These are phyloP conservation scores for Flaveria ramosissima DNA, from an alignment of 129 eudicot species.

Conservation along the genomic window DNA sequence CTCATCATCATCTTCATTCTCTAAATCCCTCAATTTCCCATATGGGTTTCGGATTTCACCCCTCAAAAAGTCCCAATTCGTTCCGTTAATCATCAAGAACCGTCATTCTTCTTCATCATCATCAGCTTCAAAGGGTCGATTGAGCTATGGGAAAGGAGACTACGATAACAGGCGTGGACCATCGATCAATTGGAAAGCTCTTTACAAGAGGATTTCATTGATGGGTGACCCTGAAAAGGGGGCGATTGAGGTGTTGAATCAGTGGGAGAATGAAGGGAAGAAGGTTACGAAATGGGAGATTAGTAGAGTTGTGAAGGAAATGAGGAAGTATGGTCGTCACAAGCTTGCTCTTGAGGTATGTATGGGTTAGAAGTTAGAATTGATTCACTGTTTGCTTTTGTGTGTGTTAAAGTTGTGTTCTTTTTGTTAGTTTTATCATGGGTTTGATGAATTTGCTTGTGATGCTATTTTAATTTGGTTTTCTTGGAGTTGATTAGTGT, in stretches of 20 bases:
- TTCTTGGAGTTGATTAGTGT: neutral
- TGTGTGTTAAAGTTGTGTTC: too few species aligned
- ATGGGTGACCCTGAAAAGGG: slow-evolving; percentile 56
- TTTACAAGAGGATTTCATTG: slow-evolving; percentile 55
- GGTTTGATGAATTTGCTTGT: slow-evolving; percentile 18
- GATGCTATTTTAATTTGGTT: neutral
- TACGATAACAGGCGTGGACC: slow-evolving; percentile 53
- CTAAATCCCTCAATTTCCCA: slow-evolving; percentile 43
- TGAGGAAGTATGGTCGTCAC: slow-evolving; percentile 66
- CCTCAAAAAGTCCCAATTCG: slow-evolving; percentile 29
- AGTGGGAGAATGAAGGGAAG: slow-evolving; percentile 77
- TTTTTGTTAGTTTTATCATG: slow-evolving; percentile 11
- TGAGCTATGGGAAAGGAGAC: slow-evolving; percentile 60
- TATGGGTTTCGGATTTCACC: slow-evolving; percentile 44
- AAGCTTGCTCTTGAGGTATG: slow-evolving; percentile 85
- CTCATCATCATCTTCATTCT: slow-evolving; percentile 36
- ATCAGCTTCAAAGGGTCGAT: slow-evolving; percentile 41
- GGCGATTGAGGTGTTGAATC: slow-evolving; percentile 59
- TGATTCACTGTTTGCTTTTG: neutral
- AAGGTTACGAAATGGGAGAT: slow-evolving; percentile 77
- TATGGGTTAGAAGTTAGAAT: neutral
- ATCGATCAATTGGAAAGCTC: slow-evolving; percentile 49
- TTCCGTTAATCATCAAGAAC: slow-evolving; percentile 24
- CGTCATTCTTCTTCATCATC: slow-evolving; percentile 35
- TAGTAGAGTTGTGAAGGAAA: slow-evolving; percentile 65